These are phyloP conservation scores for Crassisporium funariophilum DNA, from an alignment of 768 basidiomycete species.

Conservation along the genomic window DNA sequence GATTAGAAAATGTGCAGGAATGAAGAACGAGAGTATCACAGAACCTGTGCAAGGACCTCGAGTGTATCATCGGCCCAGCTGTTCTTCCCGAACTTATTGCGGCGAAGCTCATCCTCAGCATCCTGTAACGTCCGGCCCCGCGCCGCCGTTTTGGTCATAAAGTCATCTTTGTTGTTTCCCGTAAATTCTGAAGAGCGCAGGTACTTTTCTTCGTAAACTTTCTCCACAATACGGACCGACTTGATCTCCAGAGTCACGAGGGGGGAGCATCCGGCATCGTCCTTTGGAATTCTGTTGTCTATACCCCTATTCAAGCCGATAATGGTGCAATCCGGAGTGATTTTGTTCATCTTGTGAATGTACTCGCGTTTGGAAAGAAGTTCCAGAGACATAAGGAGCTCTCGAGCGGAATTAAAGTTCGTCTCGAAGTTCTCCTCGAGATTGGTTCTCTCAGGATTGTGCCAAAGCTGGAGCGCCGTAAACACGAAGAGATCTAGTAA, in stretches of 20 bases:
- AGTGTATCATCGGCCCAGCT: background rate
- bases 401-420: background rate
- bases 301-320: background rate
- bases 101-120: background rate
- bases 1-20: background rate
- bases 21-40: background rate
- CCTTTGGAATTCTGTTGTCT: background rate
- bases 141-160: background rate
- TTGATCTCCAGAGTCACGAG: background rate
- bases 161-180: background rate
- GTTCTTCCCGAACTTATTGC: background rate
- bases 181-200: background rate
- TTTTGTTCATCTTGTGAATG: background rate
- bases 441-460: background rate
- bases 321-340: background rate
- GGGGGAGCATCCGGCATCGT: background rate
- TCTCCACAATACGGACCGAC: background rate
- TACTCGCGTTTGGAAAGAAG: background rate
- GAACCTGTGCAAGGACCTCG: background rate
- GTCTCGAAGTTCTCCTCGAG: too few relatives aligned
- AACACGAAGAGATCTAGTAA: background rate
- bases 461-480: background rate
- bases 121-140: background rate
- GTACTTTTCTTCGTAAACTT: background rate
- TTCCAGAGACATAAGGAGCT: background rate